Base-by-base conservation (phyloP, 1,139 yeast genomes). In the Lizanozyma gosingica region DNA sequence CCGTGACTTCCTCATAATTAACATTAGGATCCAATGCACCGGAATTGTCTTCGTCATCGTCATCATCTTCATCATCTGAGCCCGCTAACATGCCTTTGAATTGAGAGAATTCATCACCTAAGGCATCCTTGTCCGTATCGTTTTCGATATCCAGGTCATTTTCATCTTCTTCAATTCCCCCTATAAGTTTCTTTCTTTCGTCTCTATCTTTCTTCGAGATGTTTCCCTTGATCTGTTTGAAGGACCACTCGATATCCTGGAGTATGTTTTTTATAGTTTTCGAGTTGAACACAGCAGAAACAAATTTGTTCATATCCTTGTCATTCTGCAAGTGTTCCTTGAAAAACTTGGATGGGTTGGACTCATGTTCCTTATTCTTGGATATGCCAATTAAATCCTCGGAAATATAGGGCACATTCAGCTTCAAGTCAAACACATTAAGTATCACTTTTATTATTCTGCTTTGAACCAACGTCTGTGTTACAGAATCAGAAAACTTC, bases 1-100 rank as follows among this genome's bases (percentile, higher is more conserved):
- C 85, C 0, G 84, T 79, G 4, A 78, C 68, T 51, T 78, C 77
- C 49, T 77, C 78, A 52, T 80, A 79, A 47, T 77, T 63, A 3
- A 77, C 63, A 33, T 64, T 62, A 3, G 73, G 68, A 42, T 70
- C 65, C 3, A 59, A 50, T 8, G 54, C 60, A 14, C 52, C 53
- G 18, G 51, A 58, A 18, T 57, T 58, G 3, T 46, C 53, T 14
- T 46, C 55, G 2, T 45, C 57, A 15, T 56, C 57, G 15, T 55
- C 67, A 34, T 52, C 65, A 15, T 62, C 70, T 40, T 74, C 82
- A 29, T 67, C 75, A 33, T 77, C 81, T 0, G 83, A 71, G 3
- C 63, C 81, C 1, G 63, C 84, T n/a, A 76, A 63, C 47, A 73
- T 52, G 29, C 67, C 65, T 44, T 79, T 81, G 49, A 75, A 78